These are phyloP conservation scores for Cladosporium sp. DNA, from an alignment of 2,329 filamentous ascomycete genomes.

Conservation along the genomic window DNA sequence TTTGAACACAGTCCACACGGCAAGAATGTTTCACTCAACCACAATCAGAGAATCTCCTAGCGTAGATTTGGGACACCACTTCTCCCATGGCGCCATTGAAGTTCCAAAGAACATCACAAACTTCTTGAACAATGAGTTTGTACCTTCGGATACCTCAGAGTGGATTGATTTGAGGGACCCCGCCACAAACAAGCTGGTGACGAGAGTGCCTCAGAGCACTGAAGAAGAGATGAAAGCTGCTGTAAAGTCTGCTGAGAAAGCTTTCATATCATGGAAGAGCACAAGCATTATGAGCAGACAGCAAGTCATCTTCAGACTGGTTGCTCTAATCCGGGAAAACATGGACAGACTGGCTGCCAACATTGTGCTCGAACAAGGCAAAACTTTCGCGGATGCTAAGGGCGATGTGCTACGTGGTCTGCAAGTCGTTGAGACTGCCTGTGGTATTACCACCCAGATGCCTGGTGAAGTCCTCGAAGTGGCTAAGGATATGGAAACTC, in stretches of 20 bases:
- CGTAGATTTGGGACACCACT: constrained; percentile 58
- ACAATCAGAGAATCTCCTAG: background rate
- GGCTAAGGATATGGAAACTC: constrained; percentile 85
- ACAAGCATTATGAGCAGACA: constrained; percentile 73
- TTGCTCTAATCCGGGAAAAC: constrained; percentile 75
- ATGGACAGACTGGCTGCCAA: constrained; percentile 82
- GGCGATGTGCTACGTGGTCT: constrained; percentile 82
- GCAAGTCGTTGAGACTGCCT: constrained; percentile 81
- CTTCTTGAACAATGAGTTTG: constrained; percentile 79
- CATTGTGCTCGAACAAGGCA: constrained; percentile 85
- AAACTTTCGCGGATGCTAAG: constrained; percentile 80
- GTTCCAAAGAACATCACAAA: constrained; percentile 71
- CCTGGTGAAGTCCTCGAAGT: constrained; percentile 84
- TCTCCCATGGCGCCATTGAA: constrained; percentile 68
- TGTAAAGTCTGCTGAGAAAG: constrained; percentile 72
- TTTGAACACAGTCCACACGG: background rate
- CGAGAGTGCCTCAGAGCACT: constrained; percentile 78
- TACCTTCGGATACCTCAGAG: constrained; percentile 56
- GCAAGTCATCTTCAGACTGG: constrained; percentile 86
- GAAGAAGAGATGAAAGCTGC: constrained; percentile 73
- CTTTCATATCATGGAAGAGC: constrained; percentile 71
- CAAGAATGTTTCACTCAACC: background rate
- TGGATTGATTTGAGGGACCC: constrained; percentile 82
- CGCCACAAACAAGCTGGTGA: constrained; percentile 81
- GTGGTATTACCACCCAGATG: constrained; percentile 76